A percentile compares a stretch with the other conserved stretches of the same genome.
phyloP scores from a whole-genome alignment of 805 yeast species.

The Priceomyces carsonii region DNA sequence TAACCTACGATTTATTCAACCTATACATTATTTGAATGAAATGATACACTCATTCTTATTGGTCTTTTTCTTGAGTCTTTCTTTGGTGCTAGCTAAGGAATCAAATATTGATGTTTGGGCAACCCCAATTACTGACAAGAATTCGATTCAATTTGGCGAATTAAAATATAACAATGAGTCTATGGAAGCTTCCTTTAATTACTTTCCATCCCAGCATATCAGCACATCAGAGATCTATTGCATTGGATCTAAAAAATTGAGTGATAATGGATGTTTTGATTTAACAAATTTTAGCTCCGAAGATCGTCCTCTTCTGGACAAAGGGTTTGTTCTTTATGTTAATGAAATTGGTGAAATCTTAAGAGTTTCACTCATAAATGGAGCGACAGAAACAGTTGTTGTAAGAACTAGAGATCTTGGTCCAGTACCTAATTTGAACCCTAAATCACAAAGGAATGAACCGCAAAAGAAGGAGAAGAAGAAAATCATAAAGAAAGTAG shows the following conservation, averaged over 20 bases:
- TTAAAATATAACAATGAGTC: slow-evolving; percentile 12
- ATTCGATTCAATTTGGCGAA: slow-evolving; percentile 13
- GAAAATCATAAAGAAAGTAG: slow-evolving; percentile 16
- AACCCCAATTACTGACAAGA: slow-evolving; percentile 5
- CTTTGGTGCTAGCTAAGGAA: too few species aligned
- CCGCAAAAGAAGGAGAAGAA: slow-evolving; percentile 6
- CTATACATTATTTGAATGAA: too few species aligned
- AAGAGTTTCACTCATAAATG: slow-evolving; percentile 3
- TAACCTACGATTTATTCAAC: too few species aligned
- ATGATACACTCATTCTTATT: too few species aligned
- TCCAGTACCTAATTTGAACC: slow-evolving; percentile 31
- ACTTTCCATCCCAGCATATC: too few species aligned
- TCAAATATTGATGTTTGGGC: too few species aligned
- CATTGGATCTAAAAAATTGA: slow-evolving; percentile 33
- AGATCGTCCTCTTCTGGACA: slow-evolving; percentile 4
- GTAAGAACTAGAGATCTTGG: slow-evolving; percentile 11
- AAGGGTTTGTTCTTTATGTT: slow-evolving; percentile 13
- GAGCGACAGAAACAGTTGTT: slow-evolving; percentile 7
- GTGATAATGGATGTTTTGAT: slow-evolving; percentile 32
- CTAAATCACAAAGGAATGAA: slow-evolving; percentile 12
- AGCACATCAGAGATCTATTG: slow-evolving; percentile 21
- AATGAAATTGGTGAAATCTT: slow-evolving; percentile 7
- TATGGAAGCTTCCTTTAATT: too few species aligned
- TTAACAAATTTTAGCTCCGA: slow-evolving; percentile 7
- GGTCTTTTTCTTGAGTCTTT: too few species aligned